These are phyloP conservation scores for Nidularia sp. DNA, from an alignment of 768 basidiomycete species.

Conservation along the genomic window DNA sequence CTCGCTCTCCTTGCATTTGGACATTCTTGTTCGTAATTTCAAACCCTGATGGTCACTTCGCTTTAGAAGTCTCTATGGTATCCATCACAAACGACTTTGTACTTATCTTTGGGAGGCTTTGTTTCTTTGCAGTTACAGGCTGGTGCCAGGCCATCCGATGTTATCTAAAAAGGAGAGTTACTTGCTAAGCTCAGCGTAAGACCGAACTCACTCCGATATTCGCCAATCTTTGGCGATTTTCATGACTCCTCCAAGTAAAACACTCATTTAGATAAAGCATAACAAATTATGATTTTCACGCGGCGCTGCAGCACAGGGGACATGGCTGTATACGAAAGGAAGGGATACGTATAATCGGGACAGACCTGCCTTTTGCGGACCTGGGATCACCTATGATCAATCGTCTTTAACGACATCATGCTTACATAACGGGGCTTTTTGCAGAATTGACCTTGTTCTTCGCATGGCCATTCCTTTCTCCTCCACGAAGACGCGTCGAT, in stretches of 20 bases:
- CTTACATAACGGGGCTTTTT: slow-evolving; percentile 9
- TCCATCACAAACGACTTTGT: slow-evolving; percentile 24
- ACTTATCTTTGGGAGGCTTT: slow-evolving; percentile 3
- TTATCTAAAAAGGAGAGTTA: neutral
- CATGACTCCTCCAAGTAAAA: no score
- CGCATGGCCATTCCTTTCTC: slow-evolving; percentile 15
- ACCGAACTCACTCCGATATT: no score
- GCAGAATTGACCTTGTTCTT: slow-evolving; percentile 24
- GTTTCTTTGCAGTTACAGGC: slow-evolving; percentile 4
- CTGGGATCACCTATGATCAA: neutral
- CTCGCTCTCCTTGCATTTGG: slow-evolving; percentile 17
- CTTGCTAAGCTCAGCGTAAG: no score
- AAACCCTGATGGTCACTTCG: neutral
- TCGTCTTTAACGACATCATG: neutral
- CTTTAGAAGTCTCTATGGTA: slow-evolving; percentile 7
- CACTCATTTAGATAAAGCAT: no score
- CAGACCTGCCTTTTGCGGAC: slow-evolving; percentile 2
- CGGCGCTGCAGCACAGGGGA: neutral
- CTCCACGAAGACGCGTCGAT: slow-evolving; percentile 3
- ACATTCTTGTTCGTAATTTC: slow-evolving; percentile 19
- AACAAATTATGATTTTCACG: no score
- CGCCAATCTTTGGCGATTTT: no score
- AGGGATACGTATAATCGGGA: neutral
- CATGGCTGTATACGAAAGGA: neutral
- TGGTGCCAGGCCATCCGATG: neutral